phyloP scores from a whole-genome alignment of 2,329 filamentous ascomycete species.

The Bipolaris sorokiniana region DNA sequence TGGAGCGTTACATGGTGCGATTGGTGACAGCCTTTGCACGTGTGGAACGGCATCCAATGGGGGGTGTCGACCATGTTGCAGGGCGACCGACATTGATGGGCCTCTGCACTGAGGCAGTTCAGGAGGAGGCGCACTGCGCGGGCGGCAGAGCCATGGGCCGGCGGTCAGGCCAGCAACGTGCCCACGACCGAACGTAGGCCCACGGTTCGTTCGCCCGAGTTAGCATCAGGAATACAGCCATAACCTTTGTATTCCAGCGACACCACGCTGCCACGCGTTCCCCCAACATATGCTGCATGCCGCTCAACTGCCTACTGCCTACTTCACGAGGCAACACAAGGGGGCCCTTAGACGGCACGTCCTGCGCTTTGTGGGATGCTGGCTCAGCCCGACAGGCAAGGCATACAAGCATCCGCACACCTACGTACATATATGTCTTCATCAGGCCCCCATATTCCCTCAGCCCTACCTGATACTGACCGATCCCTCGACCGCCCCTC shows the following conservation, averaged over 20 bases:
- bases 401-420: conserved; percentile 1
- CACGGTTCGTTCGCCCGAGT: conserved; percentile 10
- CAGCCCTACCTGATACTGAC: conserved; percentile 31
- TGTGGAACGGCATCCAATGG: conserved; percentile 11
- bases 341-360: conserved; percentile 7
- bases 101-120: not conserved
- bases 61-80: not conserved
- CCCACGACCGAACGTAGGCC: not conserved
- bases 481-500: conserved; percentile 12
- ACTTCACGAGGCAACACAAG: conserved; percentile 11
- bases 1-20: not conserved
- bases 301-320: conserved; percentile 16
- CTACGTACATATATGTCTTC: conserved; percentile 34
- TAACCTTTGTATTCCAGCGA: conserved; percentile 6
- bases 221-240: conserved; percentile 21
- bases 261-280: conserved; percentile 21
- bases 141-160: conserved; percentile 4
- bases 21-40: conserved; percentile 17
- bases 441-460: conserved; percentile 19
- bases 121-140: not conserved
- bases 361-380: conserved; percentile 18
- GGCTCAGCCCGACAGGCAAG: conserved; percentile 6
- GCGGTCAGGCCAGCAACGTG: conserved; percentile 9
- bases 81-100: not conserved
- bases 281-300: conserved; percentile 25